These are phyloP conservation scores for Rubia yunnanensis DNA, from an alignment of 257 asterid species.

Conservation along the genomic window DNA sequence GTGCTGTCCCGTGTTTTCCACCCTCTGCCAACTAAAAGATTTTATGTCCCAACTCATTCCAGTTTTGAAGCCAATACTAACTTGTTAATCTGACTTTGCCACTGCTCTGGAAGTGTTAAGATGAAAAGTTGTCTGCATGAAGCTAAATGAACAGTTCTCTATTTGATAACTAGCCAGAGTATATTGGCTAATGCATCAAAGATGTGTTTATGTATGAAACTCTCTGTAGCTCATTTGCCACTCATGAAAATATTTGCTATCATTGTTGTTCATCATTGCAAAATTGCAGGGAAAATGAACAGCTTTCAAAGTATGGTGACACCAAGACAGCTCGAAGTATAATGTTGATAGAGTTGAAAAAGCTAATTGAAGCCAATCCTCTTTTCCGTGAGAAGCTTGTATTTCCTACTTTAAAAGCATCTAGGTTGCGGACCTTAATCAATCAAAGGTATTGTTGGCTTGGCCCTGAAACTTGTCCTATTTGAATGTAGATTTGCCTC, in stretches of 20 bases:
- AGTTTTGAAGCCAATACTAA: no score
- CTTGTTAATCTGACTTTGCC: no score
- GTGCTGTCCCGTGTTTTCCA: no score
- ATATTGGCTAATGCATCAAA: neutral
- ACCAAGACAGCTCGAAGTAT: constrained; percentile 96
- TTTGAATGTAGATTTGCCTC: no score
- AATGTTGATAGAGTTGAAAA: constrained; percentile 91
- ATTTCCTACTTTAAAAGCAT: constrained; percentile 80
- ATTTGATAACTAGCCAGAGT: no score
- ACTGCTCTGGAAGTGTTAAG: no score
- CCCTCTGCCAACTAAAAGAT: no score
- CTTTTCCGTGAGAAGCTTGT: constrained; percentile 94
- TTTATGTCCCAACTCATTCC: no score
- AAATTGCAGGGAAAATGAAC: constrained; percentile 86
- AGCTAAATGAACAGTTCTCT: no score
- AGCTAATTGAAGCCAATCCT: constrained; percentile 92
- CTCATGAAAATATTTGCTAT: neutral
- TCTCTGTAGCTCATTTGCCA: neutral
- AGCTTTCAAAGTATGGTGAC: constrained; percentile 94
- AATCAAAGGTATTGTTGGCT: constrained; percentile 67
- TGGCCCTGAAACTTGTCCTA: no score
- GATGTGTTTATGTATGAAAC: neutral
- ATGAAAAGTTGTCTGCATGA: no score
- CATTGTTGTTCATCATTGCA: constrained; percentile 2
- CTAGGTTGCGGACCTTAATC: constrained; percentile 87